Conservation (phyloP, 1,139 yeast genomes). For the Magnusiomyces tetraspermus region DNA sequence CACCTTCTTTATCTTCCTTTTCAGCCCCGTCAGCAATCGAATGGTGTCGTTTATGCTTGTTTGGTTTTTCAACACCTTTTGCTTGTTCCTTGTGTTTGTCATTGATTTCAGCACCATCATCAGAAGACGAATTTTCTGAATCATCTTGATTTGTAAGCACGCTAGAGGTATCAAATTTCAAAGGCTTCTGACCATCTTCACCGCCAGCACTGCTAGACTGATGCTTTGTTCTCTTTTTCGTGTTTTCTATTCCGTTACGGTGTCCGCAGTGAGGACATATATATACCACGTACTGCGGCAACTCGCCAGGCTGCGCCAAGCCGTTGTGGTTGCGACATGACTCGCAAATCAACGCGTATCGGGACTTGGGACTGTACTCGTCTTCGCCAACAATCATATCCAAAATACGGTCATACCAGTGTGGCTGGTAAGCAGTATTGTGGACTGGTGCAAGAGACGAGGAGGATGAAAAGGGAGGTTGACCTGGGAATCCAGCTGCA, state of each 20-base stretch:
- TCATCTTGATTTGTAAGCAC: too few species aligned
- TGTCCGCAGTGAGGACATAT: conserved; percentile 67
- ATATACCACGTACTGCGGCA: conserved; percentile 49
- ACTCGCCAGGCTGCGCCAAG: conserved; percentile 63
- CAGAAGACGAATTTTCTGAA: background rate
- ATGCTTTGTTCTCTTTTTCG: background rate
- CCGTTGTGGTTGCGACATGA: conserved; percentile 68
- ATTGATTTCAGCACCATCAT: background rate
- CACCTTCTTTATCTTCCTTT: too few species aligned
- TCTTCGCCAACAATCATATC: conserved; percentile 63
- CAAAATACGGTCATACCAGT: conserved; percentile 37
- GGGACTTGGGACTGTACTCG: conserved; percentile 48
- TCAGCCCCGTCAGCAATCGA: background rate
- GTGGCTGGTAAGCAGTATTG: conserved; percentile 19
- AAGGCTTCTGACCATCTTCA: background rate
- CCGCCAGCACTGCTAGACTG: background rate
- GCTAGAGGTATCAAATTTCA: background rate
- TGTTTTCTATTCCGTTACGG: conserved; percentile 36
- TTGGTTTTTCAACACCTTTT: background rate
- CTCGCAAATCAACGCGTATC: conserved; percentile 67
- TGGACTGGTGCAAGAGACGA: conserved; percentile 5
- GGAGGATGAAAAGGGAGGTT: too few species aligned
- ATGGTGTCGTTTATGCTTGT: background rate
- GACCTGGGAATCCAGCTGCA: background rate
- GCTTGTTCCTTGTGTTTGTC: background rate